Conservation (phyloP, 2,329 filamentous ascomycete species). For the Beauveria rudraprayagi region DNA sequence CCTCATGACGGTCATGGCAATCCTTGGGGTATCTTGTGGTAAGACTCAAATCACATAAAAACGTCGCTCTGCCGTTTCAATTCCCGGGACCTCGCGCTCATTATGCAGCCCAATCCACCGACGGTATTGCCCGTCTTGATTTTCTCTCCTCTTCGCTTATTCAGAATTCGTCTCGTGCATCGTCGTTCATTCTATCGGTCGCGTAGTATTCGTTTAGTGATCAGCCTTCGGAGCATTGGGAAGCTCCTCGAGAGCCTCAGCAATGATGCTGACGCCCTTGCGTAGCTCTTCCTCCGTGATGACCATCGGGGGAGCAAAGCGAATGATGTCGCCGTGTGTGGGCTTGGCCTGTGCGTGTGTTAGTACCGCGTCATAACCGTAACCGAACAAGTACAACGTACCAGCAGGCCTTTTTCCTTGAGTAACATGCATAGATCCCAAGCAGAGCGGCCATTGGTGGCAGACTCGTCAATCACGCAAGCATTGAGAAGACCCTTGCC, state of each 20-base stretch:
- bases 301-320: conserved; percentile 90
- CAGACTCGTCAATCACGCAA: conserved; percentile 86
- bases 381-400: conserved; percentile 37
- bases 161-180: neutral
- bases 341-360: conserved; percentile 71
- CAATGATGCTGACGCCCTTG: conserved; percentile 70
- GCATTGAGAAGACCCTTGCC: conserved; percentile 95
- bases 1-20: conserved; percentile 14
- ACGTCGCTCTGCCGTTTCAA: conserved; percentile 7
- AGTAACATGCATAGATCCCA: conserved; percentile 96
- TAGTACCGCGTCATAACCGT: neutral
- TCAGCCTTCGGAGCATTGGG: conserved; percentile 44
- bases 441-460: conserved; percentile 76
- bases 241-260: conserved; percentile 72
- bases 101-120: conserved; percentile 7
- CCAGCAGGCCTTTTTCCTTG: conserved; percentile 90
- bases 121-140: neutral
- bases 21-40: conserved; percentile 12
- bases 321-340: conserved; percentile 97
- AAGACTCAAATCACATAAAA: conserved; percentile 10
- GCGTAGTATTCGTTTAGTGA: conserved; percentile 22
- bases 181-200: neutral
- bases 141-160: neutral
- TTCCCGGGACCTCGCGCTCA: conserved; percentile 12
- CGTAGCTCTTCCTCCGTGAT: conserved; percentile 84